Percentiles rank a stretch among this genome's conserved stretches.
phyloP scores from a whole-genome alignment of 371 early-diverging fungal species.

The Umbelopsis sp. region DNA sequence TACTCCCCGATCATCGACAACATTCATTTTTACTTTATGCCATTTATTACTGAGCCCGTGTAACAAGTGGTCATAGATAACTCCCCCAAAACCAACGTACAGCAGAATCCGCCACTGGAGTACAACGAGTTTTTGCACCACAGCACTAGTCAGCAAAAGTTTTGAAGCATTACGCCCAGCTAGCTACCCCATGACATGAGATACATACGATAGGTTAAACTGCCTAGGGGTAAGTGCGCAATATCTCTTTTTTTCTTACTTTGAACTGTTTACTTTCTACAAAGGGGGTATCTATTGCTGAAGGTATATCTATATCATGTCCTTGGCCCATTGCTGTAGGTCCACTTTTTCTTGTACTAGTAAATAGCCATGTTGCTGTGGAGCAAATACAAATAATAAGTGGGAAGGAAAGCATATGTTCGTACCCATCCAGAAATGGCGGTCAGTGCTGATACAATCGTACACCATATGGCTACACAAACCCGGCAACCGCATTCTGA shows the following conservation, averaged over 20 bases:
- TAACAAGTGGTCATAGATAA: too few species aligned
- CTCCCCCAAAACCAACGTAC: neutral
- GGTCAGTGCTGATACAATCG: conserved; percentile 23
- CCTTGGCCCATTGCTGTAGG: conserved; percentile 55
- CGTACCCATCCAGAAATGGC: conserved; percentile 22
- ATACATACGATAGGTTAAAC: neutral
- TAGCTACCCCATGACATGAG: conserved; percentile 4
- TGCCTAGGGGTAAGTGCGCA: neutral
- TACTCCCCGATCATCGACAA: too few species aligned
- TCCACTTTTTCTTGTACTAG: conserved; percentile 58
- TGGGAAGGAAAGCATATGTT: conserved; percentile 4
- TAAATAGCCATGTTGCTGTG: conserved; percentile 60
- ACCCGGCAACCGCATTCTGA: conserved; percentile 33
- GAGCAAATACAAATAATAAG: conserved; percentile 7
- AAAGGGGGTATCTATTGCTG: neutral
- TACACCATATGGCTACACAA: conserved; percentile 12
- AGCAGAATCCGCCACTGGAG: neutral
- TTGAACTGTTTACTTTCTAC: neutral
- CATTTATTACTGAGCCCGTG: too few species aligned
- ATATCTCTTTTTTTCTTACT: neutral
- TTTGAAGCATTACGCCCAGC: neutral
- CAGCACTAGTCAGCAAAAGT: conserved; percentile 1
- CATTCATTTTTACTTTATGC: too few species aligned
- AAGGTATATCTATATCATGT: conserved; percentile 10
- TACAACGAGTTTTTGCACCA: neutral